phyloP scores from a whole-genome alignment of 1,284 basidiomycete genomes.

The Stygiomarasmius scandens region DNA sequence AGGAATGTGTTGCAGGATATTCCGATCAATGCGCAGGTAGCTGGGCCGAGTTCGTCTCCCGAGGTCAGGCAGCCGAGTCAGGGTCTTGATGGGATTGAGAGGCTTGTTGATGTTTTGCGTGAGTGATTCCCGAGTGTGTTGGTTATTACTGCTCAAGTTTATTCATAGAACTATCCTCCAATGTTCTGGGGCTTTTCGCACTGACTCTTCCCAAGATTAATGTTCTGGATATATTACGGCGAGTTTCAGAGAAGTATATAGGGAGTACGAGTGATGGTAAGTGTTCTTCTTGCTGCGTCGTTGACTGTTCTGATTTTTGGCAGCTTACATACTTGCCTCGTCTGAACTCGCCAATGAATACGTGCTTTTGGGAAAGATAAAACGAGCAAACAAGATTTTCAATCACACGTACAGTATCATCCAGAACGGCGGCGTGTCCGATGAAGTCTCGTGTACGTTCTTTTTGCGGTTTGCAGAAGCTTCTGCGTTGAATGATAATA shows the following conservation, averaged over 20 bases:
- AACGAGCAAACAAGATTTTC: conserved; percentile 68
- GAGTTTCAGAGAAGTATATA: conserved; percentile 45
- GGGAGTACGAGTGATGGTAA: conserved; percentile 56
- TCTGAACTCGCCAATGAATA: conserved; percentile 79
- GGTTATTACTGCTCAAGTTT: conserved; percentile 20
- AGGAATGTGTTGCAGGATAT: conserved; percentile 37
- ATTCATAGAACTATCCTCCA: conserved; percentile 57
- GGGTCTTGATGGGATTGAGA: conserved; percentile 52
- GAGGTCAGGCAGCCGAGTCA: conserved; percentile 23
- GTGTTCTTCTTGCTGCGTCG: conserved; percentile 11
- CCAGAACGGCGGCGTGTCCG: conserved; percentile 43
- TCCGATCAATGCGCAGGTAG: conserved; percentile 36
- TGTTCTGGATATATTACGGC: conserved; percentile 50
- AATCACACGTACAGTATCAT: conserved; percentile 53
- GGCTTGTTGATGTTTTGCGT: conserved; percentile 56
- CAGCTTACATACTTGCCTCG: conserved; percentile 70
- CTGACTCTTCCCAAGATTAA: conserved; percentile 57
- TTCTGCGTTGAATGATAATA: conserved; percentile 63
- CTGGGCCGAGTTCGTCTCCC: conserved; percentile 25
- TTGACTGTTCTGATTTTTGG: not conserved
- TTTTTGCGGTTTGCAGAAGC: conserved; percentile 69
- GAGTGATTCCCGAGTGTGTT: conserved; percentile 21
- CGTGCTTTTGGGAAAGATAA: conserved; percentile 71
- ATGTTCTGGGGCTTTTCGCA: conserved; percentile 68
- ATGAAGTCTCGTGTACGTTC: conserved; percentile 56